These are phyloP conservation scores for Petunia secreta DNA, from an alignment of 257 asterid genomes.

Conservation along the genomic window DNA sequence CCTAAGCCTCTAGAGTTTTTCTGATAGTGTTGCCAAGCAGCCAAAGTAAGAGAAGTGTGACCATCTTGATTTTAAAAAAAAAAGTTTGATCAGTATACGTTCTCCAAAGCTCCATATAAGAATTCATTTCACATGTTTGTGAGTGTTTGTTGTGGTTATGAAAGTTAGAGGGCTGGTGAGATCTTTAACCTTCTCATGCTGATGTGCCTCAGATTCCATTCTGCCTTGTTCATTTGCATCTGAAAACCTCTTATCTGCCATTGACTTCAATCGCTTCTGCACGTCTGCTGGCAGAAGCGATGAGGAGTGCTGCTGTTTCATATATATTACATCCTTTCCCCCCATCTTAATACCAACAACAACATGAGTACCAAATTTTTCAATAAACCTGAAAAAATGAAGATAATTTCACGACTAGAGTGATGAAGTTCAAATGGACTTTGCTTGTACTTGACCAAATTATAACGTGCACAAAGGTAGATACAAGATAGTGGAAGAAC, in stretches of 20 bases:
- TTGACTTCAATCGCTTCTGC: slow-evolving; percentile 73
- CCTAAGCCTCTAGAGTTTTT: neutral
- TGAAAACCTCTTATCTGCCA: slow-evolving; percentile 87
- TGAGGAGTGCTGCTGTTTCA: slow-evolving; percentile 96
- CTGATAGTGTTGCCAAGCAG: slow-evolving; percentile 3
- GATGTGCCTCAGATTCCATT: slow-evolving; percentile 46
- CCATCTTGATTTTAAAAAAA: neutral
- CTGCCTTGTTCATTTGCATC: slow-evolving; percentile 60
- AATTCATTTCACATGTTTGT: neutral
- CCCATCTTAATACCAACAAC: slow-evolving; percentile 98
- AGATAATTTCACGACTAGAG: neutral
- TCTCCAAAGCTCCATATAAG: slow-evolving; percentile 13
- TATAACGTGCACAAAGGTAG: neutral
- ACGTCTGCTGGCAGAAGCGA: slow-evolving; percentile 82
- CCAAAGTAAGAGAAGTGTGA: neutral
- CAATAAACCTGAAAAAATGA: slow-evolving; percentile 72
- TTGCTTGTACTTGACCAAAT: slow-evolving; percentile 15
- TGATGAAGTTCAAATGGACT: neutral
- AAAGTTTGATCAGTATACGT: neutral
- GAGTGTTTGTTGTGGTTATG: neutral
- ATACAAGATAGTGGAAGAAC: neutral
- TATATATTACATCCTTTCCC: slow-evolving; percentile 86
- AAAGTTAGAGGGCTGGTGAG: slow-evolving; percentile 17
- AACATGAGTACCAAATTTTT: slow-evolving; percentile 89
- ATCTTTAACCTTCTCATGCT: slow-evolving; percentile 59